phyloP scores from a whole-genome alignment of 306 rosid genomes.

The Corylus americana region DNA sequence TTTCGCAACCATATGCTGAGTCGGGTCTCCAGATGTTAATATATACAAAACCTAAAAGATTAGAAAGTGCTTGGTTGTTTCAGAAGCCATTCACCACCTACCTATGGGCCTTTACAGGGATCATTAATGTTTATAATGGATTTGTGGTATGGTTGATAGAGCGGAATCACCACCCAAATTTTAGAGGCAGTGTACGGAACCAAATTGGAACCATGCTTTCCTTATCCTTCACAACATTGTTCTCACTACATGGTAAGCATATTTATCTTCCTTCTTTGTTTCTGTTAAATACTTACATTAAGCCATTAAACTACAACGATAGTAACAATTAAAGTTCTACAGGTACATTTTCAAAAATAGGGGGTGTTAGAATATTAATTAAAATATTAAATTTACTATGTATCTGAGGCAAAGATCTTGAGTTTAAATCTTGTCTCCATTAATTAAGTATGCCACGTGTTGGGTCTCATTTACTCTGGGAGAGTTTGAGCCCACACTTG shows the following conservation, averaged over 20 bases:
- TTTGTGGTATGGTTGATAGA: neutral
- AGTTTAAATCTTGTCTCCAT: too few relatives aligned
- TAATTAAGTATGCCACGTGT: too few relatives aligned
- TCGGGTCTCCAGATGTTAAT: neutral
- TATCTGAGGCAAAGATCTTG: too few relatives aligned
- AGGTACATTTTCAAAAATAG: too few relatives aligned
- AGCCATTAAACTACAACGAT: too few relatives aligned
- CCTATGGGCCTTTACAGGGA: neutral
- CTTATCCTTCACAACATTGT: neutral
- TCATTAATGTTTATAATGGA: constrained; percentile 8
- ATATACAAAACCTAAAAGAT: neutral
- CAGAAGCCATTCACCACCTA: neutral
- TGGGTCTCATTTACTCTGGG: too few relatives aligned
- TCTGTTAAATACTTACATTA: neutral
- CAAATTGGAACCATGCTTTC: constrained; percentile 14
- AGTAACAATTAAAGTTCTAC: too few relatives aligned
- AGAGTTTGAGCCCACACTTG: too few relatives aligned
- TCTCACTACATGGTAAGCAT: neutral
- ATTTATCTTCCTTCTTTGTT: neutral
- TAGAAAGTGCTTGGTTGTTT: constrained; percentile 4
- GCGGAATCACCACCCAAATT: neutral
- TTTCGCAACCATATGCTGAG: neutral
- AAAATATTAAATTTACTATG: too few relatives aligned
- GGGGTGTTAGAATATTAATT: too few relatives aligned
- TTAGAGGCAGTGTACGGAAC: neutral